These are phyloP conservation scores for Trichoderma sp. DNA, from an alignment of 2,329 filamentous ascomycete species.

Conservation along the genomic window DNA sequence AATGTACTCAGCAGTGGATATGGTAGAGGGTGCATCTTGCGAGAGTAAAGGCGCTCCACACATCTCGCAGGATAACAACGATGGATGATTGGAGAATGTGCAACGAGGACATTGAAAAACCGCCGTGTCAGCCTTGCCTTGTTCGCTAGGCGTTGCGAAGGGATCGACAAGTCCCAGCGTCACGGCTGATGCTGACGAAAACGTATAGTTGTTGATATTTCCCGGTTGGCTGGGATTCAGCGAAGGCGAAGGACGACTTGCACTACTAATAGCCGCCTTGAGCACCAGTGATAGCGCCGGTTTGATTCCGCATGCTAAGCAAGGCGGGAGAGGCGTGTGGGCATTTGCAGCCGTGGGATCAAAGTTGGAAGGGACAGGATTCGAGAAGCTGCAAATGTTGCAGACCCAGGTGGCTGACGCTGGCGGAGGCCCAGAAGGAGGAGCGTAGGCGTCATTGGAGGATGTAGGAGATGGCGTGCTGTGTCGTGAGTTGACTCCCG, in stretches of 20 bases:
- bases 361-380: constrained; percentile 90
- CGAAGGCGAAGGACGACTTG: constrained; percentile 49
- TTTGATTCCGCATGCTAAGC: constrained; percentile 91
- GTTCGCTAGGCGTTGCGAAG: not conserved
- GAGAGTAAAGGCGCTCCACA: constrained; percentile 76
- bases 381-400: constrained; percentile 93
- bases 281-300: constrained; percentile 79
- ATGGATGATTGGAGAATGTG: constrained; percentile 92
- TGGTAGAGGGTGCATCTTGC: constrained; percentile 43
- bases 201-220: not conserved
- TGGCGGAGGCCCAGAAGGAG: constrained; percentile 44
- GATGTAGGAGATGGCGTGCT: constrained; percentile 50
- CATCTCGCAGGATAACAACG: constrained; percentile 82
- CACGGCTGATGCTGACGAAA: not conserved
- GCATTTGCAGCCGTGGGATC: constrained; percentile 79
- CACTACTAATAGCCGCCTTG: constrained; percentile 81
- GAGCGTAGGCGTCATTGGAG: constrained; percentile 46
- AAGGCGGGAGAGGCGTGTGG: constrained; percentile 80
- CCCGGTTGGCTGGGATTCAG: not conserved
- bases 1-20: constrained; percentile 38
- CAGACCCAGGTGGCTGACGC: constrained; percentile 86
- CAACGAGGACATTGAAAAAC: constrained; percentile 77
- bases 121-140: constrained; percentile 20
- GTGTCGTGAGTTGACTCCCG: constrained; percentile 50
- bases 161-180: not conserved